Evolutionary conservation across 208 protist genomes (phyloP).

Genomic region (Trichomonas vaginalis): DNA sequence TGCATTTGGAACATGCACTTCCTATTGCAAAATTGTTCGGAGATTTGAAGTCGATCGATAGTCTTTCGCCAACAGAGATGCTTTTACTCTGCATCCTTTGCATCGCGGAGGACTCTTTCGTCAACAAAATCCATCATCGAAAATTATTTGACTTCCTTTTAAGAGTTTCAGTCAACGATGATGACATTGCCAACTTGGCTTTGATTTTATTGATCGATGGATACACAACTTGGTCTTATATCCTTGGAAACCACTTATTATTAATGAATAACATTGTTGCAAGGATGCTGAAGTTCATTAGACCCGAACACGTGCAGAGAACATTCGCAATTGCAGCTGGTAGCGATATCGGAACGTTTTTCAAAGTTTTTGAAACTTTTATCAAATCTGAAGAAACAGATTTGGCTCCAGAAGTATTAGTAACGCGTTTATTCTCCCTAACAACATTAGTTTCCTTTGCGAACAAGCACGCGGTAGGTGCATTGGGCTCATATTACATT

Average conservation of each 20-base stretch:
- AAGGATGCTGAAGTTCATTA: background rate
- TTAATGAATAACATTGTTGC: background rate
- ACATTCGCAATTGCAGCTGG: background rate
- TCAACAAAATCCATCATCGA: background rate
- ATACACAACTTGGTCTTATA: background rate
- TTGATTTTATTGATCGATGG: background rate
- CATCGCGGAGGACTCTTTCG: background rate
- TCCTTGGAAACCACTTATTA: background rate
- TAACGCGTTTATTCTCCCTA: background rate
- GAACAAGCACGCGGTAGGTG: background rate
- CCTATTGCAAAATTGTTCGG: background rate
- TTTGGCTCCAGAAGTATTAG: background rate
- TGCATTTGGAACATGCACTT: background rate
- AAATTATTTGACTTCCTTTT: background rate
- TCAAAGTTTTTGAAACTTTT: background rate
- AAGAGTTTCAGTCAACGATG: background rate
- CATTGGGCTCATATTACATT: background rate
- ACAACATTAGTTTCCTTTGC: background rate
- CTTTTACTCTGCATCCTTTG: background rate
- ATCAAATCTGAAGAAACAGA: background rate
- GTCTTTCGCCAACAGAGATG: background rate
- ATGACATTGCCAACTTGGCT: background rate
- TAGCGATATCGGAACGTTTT: background rate
- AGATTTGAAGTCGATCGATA: background rate
- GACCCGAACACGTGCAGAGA: background rate